These are phyloP conservation scores for Suillus alpinus DNA, from an alignment of 768 basidiomycete genomes.

Conservation along the genomic window DNA sequence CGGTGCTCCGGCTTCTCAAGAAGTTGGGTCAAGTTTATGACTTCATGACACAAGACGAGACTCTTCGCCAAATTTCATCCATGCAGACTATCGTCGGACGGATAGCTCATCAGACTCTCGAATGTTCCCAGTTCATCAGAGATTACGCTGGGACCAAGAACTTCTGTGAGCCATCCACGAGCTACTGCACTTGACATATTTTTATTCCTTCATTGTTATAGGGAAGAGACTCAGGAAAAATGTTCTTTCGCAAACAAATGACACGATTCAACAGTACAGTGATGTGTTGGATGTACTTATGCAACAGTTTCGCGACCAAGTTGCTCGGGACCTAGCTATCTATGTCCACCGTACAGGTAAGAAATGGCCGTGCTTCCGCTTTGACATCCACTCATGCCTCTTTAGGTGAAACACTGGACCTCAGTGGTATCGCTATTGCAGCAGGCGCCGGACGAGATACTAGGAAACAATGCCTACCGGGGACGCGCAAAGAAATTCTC, in stretches of 20 bases:
- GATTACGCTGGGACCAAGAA: slow-evolving; percentile 5
- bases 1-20: slow-evolving; percentile 1
- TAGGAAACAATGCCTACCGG: neutral
- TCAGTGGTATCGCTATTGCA: slow-evolving; percentile 2
- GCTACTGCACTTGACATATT: too few relatives aligned
- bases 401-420: neutral
- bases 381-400: neutral
- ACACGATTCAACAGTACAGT: neutral
- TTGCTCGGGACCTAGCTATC: neutral
- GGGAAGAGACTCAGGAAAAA: neutral
- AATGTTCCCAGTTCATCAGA: slow-evolving; percentile 9
- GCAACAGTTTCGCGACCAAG: slow-evolving; percentile 5
- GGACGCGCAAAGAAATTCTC: slow-evolving; percentile 1
- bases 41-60: neutral
- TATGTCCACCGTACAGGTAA: slow-evolving; percentile 3
- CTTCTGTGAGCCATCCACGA: slow-evolving; percentile 4
- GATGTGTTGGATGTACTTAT: neutral
- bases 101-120: slow-evolving; percentile 2
- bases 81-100: neutral
- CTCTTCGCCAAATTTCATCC: neutral
- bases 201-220: neutral
- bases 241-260: neutral
- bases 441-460: slow-evolving; percentile 5
- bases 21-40: slow-evolving; percentile 5
- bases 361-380: neutral